Conservation (phyloP, 192 early-diverging fungal species). For the Spizellomyces punctatus region DNA sequence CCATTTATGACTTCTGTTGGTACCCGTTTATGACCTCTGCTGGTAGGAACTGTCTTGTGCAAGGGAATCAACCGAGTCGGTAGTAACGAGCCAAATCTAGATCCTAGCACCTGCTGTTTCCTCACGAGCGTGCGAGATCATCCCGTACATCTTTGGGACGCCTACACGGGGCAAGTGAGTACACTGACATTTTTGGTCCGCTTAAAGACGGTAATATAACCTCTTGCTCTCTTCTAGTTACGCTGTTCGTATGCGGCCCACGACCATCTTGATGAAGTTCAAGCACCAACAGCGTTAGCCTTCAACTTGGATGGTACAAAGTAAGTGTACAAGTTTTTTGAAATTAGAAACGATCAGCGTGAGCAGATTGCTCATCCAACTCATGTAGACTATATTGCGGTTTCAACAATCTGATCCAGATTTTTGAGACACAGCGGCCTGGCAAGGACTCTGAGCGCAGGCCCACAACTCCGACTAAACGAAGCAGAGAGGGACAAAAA, state of each 20-base stretch:
- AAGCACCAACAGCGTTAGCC: constrained; percentile 65
- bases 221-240: constrained; percentile 31
- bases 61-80: constrained; percentile 2
- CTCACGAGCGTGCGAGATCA: constrained; percentile 72
- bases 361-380: not conserved
- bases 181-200: not conserved
- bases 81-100: constrained; percentile 15
- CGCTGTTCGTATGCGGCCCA: constrained; percentile 69
- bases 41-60: constrained; percentile 11
- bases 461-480: constrained; percentile 61
- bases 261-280: constrained; percentile 64
- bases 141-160: constrained; percentile 78
- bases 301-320: constrained; percentile 71
- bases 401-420: constrained; percentile 64
- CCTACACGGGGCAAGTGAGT: constrained; percentile 52
- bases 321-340: constrained; percentile 34
- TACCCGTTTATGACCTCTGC: constrained; percentile 59
- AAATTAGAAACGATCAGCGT: not conserved
- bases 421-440: constrained; percentile 71
- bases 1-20: constrained; percentile 65
- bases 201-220: not conserved
- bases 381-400: constrained; percentile 66
- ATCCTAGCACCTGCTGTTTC: constrained; percentile 33
- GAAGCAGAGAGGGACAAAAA: constrained; percentile 73
- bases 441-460: constrained; percentile 53